Conservation (phyloP, 129 eudicot species). For the Arctium minus region DNA sequence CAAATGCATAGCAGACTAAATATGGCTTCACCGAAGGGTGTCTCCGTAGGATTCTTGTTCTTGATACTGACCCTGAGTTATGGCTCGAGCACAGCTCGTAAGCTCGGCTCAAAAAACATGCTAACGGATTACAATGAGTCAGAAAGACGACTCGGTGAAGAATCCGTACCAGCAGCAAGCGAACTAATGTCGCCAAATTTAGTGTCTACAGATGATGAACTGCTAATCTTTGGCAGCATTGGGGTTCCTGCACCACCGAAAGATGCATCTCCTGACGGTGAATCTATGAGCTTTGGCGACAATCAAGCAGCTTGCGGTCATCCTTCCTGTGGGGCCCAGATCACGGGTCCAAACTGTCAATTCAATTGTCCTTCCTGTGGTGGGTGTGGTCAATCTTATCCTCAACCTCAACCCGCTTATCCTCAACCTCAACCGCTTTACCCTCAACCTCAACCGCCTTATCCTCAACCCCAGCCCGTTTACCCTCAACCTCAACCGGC, state of each 20-base stretch:
- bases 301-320: conserved; percentile 14
- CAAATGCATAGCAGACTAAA: neutral
- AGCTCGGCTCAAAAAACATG: conserved; percentile 7
- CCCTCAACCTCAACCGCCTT: neutral
- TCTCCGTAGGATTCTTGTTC: conserved; percentile 21
- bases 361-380: neutral
- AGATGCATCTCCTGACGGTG: neutral
- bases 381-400: neutral
- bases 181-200: neutral
- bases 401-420: neutral
- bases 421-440: neutral
- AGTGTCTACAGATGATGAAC: too few relatives aligned
- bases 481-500: neutral
- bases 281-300: neutral
- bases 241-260: neutral
- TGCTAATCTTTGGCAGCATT: too few relatives aligned
- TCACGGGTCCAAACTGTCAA: conserved; percentile 1
- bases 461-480: neutral
- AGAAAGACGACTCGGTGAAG: neutral
- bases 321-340: neutral
- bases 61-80: conserved; percentile 18
- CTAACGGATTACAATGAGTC: neutral
- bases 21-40: conserved; percentile 21
- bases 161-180: neutral
- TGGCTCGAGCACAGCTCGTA: conserved; percentile 14